Evolutionary conservation across 75 land plant species (phyloP).

Genomic region (Selaginella moellendorffii): DNA sequence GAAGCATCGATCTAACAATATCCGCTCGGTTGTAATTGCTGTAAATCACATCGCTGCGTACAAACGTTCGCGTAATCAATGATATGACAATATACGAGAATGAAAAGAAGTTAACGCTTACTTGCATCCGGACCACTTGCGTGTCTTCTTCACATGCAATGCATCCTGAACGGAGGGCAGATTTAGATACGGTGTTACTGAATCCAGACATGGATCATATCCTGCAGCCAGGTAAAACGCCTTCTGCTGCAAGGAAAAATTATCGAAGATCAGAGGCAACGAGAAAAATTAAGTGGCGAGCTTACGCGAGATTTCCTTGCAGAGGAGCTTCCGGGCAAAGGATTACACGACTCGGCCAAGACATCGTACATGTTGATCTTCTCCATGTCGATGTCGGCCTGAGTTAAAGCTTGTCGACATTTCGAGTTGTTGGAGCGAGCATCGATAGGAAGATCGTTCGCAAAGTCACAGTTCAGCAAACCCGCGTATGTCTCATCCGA

Average conservation of each 20-base stretch:
- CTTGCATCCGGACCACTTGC: constrained; percentile 28
- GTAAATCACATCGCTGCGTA: constrained; percentile 16
- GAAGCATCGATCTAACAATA: constrained; percentile 26
- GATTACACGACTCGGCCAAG: constrained; percentile 42
- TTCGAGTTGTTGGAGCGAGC: neutral
- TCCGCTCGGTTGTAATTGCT: constrained; percentile 11
- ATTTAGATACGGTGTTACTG: constrained; percentile 24
- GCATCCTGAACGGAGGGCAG: constrained; percentile 23
- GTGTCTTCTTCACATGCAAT: constrained; percentile 8
- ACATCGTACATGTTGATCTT: constrained; percentile 67
- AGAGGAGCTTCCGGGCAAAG: too few relatives aligned
- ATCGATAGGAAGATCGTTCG: constrained; percentile 10
- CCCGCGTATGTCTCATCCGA: constrained; percentile 42
- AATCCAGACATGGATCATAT: constrained; percentile 23
- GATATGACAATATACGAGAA: too few relatives aligned
- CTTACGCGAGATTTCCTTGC: too few relatives aligned
- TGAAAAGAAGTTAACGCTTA: neutral
- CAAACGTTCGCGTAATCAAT: constrained; percentile 4
- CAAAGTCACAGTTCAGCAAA: constrained; percentile 36
- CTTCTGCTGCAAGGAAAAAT: constrained; percentile 17
- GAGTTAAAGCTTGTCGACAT: neutral
- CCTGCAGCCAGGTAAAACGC: constrained; percentile 1
- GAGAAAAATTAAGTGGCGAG: too few relatives aligned
- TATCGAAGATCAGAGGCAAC: neutral
- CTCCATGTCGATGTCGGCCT: neutral